Evolutionary conservation across 2,329 filamentous ascomycete species (phyloP).

Genomic region (Penicillium sp.): DNA sequence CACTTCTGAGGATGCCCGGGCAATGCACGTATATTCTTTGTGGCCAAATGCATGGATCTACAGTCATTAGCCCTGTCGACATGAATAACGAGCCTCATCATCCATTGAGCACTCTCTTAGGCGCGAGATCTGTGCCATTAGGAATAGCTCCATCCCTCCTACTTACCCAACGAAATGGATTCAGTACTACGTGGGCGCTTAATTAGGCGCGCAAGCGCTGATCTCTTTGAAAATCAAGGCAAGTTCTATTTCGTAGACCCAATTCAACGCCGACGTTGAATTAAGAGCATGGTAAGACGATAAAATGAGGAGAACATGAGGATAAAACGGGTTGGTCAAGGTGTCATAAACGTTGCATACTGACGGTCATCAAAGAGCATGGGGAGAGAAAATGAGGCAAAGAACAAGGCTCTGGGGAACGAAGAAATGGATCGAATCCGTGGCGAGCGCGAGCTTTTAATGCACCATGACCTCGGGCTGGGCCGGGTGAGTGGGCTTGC

Average conservation of each 20-base stretch:
- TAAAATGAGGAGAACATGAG: constrained; percentile 8
- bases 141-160: constrained; percentile 9
- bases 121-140: neutral
- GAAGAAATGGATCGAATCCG: constrained; percentile 10
- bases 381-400: constrained; percentile 21
- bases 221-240: constrained; percentile 1
- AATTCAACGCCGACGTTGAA: constrained; percentile 29
- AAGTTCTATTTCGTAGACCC: constrained; percentile 39
- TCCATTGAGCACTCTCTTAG: neutral
- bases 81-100: neutral
- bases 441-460: constrained; percentile 32
- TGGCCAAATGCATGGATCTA: neutral
- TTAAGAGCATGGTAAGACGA: constrained; percentile 22
- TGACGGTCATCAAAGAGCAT: constrained; percentile 41
- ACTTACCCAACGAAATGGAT: constrained; percentile 11
- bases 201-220: neutral
- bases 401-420: constrained; percentile 11
- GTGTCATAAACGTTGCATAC: constrained; percentile 40
- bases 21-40: neutral
- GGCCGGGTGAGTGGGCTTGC: constrained; percentile 42
- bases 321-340: constrained; percentile 15
- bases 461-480: constrained; percentile 56
- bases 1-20: neutral
- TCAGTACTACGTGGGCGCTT: neutral
- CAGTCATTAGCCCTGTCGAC: neutral